These are phyloP conservation scores for Lachancea fermentati DNA, from an alignment of 805 yeast genomes.

Conservation along the genomic window DNA sequence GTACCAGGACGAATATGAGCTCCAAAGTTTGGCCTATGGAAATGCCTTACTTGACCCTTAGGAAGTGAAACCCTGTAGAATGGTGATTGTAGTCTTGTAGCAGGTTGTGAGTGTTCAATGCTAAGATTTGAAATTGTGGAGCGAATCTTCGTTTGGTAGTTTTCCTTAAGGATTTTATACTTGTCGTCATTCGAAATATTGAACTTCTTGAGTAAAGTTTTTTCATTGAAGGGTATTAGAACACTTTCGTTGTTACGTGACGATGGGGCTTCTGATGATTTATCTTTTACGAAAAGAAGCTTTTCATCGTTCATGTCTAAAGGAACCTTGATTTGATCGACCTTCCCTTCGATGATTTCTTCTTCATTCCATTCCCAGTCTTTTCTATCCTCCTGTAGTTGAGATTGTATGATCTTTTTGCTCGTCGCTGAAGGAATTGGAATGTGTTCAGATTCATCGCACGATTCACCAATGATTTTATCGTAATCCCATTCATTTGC, in stretches of 20 bases:
- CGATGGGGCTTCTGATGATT: slow-evolving; percentile 7
- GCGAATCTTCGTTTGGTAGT: slow-evolving; percentile 86
- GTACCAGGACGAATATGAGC: slow-evolving; percentile 67
- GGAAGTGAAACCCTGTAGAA: slow-evolving; percentile 75
- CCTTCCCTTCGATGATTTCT: slow-evolving; percentile 68
- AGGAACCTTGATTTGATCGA: slow-evolving; percentile 28
- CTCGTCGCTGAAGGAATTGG: neutral
- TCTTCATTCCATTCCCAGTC: slow-evolving; percentile 42
- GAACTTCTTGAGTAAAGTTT: slow-evolving; percentile 53
- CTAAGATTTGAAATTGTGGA: slow-evolving; percentile 85
- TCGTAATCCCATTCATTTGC: slow-evolving; percentile 78
- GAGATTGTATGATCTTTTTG: slow-evolving; percentile 3
- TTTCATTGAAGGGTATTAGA: slow-evolving; percentile 45
- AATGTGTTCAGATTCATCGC: neutral
- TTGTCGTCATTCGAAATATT: slow-evolving; percentile 85
- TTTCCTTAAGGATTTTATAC: slow-evolving; percentile 75
- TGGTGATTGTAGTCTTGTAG: slow-evolving; percentile 81
- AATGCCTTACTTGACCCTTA: slow-evolving; percentile 62
- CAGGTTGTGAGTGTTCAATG: slow-evolving; percentile 90
- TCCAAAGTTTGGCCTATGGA: slow-evolving; percentile 71
- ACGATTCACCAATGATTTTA: slow-evolving; percentile 47
- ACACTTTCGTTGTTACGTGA: slow-evolving; percentile 24
- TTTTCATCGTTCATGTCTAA: slow-evolving; percentile 87
- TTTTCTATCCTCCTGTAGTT: slow-evolving; percentile 24
- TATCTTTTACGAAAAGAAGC: slow-evolving; percentile 50